phyloP scores from a whole-genome alignment of 805 yeast genomes.

The Saccharomycopsis olivae region DNA sequence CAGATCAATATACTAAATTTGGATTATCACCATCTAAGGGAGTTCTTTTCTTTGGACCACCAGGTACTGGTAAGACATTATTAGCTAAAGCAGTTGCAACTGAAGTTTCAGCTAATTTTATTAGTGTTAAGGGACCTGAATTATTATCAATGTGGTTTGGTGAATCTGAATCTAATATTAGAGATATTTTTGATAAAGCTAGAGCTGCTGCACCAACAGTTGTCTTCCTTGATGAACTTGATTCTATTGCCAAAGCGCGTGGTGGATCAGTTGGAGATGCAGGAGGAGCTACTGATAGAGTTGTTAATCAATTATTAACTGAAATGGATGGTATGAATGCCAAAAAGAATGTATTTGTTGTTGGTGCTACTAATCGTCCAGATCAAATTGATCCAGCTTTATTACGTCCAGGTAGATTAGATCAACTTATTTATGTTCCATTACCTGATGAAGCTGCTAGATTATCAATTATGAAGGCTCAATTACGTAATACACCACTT shows the following conservation, averaged over 20 bases:
- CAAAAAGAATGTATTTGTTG: constrained; percentile 95
- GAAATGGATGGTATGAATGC: constrained; percentile 99
- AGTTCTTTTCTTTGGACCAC: constrained; percentile 97
- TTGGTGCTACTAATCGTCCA: constrained; percentile 99
- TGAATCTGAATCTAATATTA: constrained; percentile 93
- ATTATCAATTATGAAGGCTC: constrained; percentile 86
- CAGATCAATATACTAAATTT: constrained; percentile 96
- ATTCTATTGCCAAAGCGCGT: constrained; percentile 94
- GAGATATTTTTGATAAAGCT: constrained; percentile 97
- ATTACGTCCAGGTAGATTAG: constrained; percentile 97
- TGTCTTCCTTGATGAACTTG: constrained; percentile 95
- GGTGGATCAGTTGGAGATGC: constrained; percentile 90
- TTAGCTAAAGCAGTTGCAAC: constrained; percentile 99
- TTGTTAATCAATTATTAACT: constrained; percentile 88
- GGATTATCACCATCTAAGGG: constrained; percentile 98
- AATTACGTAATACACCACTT: constrained; percentile 94
- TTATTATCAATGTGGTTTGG: constrained; percentile 98
- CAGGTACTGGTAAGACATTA: constrained; percentile 99
- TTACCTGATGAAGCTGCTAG: constrained; percentile 95
- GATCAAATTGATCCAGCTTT: constrained; percentile 99
- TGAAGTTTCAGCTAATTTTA: constrained; percentile 96
- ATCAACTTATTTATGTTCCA: constrained; percentile 97
- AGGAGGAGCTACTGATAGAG: constrained; percentile 95
- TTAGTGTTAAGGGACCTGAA: constrained; percentile 95
- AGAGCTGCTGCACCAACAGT: constrained; percentile 99